Evolutionary conservation across 305 asterid genomes (phyloP).

Genomic region (Striga hermonthica): DNA sequence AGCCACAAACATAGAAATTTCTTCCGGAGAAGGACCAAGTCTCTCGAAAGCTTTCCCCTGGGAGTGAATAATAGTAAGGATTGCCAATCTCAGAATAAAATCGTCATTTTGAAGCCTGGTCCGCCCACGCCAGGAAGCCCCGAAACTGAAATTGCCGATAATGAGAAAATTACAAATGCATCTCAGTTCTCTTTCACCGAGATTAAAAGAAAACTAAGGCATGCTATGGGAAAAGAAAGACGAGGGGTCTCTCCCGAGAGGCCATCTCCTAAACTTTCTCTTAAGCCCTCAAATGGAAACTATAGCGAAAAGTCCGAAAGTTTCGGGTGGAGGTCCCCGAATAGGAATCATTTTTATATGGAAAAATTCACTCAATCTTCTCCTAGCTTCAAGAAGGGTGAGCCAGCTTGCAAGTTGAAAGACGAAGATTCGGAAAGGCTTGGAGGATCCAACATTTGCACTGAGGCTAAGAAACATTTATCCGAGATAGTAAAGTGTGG

Average conservation of each 20-base stretch:
- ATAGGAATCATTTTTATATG: constrained; percentile 78
- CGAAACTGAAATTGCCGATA: constrained; percentile 31
- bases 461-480: constrained; percentile 90
- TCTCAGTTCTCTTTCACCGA: constrained; percentile 81
- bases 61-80: constrained; percentile 45
- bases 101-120: constrained; percentile 74
- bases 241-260: constrained; percentile 38
- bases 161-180: constrained; percentile 33
- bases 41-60: constrained; percentile 52
- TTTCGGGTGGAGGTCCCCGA: constrained; percentile 87
- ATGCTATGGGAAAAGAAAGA: constrained; percentile 83
- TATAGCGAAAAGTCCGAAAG: constrained; percentile 57
- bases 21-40: constrained; percentile 76
- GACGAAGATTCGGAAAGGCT: constrained; percentile 30
- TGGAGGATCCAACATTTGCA: constrained; percentile 60
- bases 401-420: constrained; percentile 39
- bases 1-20: constrained; percentile 51
- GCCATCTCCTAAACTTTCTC: constrained; percentile 28
- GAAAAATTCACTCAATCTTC: constrained; percentile 63
- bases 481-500: constrained; percentile 69
- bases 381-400: constrained; percentile 47
- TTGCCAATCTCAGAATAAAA: constrained; percentile 51
- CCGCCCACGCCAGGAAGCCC: constrained; percentile 45
- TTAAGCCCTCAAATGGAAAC: constrained; percentile 43
- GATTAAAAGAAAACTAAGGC: constrained; percentile 74